A percentile compares a stretch with the other conserved stretches of the same genome.
phyloP scores from a whole-genome alignment of 345 rosid species.

The Pistacia vera region DNA sequence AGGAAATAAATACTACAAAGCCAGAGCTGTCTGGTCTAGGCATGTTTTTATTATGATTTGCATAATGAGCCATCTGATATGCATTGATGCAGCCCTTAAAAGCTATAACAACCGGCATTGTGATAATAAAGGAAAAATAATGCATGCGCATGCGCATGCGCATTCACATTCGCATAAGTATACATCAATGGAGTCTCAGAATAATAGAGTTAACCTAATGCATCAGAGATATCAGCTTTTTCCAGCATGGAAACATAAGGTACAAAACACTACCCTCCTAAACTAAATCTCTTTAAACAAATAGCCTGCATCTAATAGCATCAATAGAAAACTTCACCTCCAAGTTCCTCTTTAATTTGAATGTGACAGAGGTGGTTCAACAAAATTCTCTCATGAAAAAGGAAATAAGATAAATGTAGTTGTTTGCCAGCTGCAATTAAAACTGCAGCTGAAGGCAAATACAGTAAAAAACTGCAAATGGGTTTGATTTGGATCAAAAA shows the following conservation, averaged over 20 bases:
- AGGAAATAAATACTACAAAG: background rate
- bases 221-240: background rate
- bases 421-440: background rate
- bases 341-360: no score
- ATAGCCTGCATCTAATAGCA: background rate
- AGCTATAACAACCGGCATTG: background rate
- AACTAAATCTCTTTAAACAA: background rate
- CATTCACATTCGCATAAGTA: no score
- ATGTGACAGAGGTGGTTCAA: no score
- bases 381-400: no score
- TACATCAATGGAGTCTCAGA: background rate
- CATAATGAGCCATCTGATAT: conserved; percentile 4
- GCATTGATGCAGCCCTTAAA: background rate
- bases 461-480: background rate
- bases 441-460: background rate
- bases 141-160: background rate
- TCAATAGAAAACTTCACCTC: background rate
- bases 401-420: background rate
- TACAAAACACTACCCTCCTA: background rate
- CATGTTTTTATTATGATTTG: background rate
- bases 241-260: background rate
- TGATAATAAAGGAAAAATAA: conserved; percentile 2
- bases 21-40: conserved; percentile 4
- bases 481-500: background rate
- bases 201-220: background rate